Conservation (phyloP, 176 grass and related monocot genomes). For the Raddia distichophylla region DNA sequence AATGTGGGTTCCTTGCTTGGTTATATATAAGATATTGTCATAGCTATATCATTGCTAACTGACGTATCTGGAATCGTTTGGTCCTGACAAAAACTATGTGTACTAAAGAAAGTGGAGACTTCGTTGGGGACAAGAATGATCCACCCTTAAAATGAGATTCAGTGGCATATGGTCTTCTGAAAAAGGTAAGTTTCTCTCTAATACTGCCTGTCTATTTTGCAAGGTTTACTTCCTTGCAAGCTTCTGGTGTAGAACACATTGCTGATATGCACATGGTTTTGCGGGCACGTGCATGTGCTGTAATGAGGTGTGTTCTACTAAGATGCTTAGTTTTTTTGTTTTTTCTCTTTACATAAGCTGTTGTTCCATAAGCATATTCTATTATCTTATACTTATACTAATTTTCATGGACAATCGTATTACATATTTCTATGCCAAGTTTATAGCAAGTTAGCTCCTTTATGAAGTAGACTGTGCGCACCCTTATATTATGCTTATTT, state of each 20-base stretch:
- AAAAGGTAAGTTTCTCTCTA: slow-evolving; percentile 57
- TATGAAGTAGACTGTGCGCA: too few relatives aligned
- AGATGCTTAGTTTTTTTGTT: too few relatives aligned
- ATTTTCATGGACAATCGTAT: too few relatives aligned
- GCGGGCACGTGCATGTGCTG: too few relatives aligned
- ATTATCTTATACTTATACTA: too few relatives aligned
- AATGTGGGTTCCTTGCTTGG: slow-evolving; percentile 75
- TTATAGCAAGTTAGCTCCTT: too few relatives aligned
- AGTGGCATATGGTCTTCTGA: slow-evolving; percentile 83
- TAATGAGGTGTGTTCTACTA: too few relatives aligned
- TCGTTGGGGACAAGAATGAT: slow-evolving; percentile 97
- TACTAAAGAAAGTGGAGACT: too few relatives aligned
- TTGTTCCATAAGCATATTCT: too few relatives aligned
- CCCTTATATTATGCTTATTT: too few relatives aligned
- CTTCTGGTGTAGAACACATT: background rate
- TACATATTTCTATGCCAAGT: too few relatives aligned
- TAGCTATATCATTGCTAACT: slow-evolving; percentile 74
- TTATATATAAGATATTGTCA: slow-evolving; percentile 87
- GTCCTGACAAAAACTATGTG: slow-evolving; percentile 67
- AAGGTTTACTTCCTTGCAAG: background rate
- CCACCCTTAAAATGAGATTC: slow-evolving; percentile 98
- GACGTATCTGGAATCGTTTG: slow-evolving; percentile 85
- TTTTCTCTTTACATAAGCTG: too few relatives aligned
- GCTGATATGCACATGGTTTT: background rate
- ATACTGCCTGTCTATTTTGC: background rate